These are phyloP conservation scores for Sapria himalayana DNA, from an alignment of 345 rosid genomes.

Conservation along the genomic window DNA sequence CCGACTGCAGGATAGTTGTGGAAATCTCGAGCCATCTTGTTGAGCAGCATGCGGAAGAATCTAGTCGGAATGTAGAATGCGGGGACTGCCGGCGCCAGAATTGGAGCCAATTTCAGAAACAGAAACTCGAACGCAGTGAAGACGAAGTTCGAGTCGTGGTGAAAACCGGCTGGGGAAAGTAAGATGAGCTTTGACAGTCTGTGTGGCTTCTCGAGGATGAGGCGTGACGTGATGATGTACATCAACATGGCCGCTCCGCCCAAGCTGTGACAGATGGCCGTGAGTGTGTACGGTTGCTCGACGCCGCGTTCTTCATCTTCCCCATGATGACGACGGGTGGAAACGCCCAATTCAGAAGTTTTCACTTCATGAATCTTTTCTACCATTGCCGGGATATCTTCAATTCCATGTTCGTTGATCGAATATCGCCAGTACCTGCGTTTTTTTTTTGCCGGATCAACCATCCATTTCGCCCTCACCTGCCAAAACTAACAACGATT, in stretches of 20 bases:
- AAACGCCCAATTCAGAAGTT: conserved; percentile 50
- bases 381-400: conserved; percentile 87
- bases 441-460: no score
- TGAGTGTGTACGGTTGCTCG: conserved; percentile 66
- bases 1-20: conserved; percentile 90
- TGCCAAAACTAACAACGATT: conserved; percentile 12
- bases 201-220: conserved; percentile 52
- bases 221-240: conserved; percentile 46
- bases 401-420: conserved; percentile 77
- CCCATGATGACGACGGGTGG: conserved; percentile 43
- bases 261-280: conserved; percentile 78
- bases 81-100: conserved; percentile 39
- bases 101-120: conserved; percentile 38
- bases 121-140: conserved; percentile 40
- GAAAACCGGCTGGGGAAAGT: conserved; percentile 91
- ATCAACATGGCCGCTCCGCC: conserved; percentile 91
- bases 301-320: conserved; percentile 25
- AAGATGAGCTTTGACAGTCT: conserved; percentile 65
- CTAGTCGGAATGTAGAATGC: conserved; percentile 88
- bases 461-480: conserved; percentile 85
- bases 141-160: conserved; percentile 44
- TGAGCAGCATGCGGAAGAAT: conserved; percentile 81
- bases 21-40: conserved; percentile 90
- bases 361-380: conserved; percentile 81
- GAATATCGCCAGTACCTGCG: conserved; percentile 87